phyloP scores from a whole-genome alignment of 2,329 filamentous ascomycete species.

The Fusarium armeniacum region DNA sequence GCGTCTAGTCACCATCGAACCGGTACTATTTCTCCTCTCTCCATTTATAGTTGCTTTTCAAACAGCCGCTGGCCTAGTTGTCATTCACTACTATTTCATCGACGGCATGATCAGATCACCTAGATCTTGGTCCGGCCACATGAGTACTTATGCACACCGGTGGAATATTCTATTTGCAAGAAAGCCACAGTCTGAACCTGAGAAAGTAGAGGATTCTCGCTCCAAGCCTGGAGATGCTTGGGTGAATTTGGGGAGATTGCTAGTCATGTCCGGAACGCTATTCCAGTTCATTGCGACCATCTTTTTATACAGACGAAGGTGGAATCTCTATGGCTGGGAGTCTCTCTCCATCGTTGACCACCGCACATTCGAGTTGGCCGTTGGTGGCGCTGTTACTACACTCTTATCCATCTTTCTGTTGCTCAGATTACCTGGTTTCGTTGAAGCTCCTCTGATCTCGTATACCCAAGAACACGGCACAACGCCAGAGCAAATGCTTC shows the following conservation, averaged over 20 bases:
- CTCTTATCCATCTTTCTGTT: slow-evolving; percentile 19
- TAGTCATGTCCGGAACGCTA: neutral
- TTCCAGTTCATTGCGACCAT: slow-evolving; percentile 26
- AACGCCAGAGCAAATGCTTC: neutral
- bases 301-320: slow-evolving; percentile 17
- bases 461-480: neutral
- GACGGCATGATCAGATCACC: neutral
- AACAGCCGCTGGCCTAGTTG: slow-evolving; percentile 2
- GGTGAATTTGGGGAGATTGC: neutral
- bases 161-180: slow-evolving; percentile 21
- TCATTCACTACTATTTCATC: neutral
- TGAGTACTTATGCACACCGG: neutral
- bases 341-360: slow-evolving; percentile 22
- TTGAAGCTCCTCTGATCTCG: neutral
- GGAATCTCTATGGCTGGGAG: neutral
- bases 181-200: neutral
- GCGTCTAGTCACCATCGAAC: slow-evolving; percentile 22
- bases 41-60: slow-evolving; percentile 11
- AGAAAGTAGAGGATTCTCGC: accelerated
- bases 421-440: slow-evolving; percentile 23
- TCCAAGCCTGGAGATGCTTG: neutral
- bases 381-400: slow-evolving; percentile 12
- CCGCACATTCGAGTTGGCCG: slow-evolving; percentile 23
- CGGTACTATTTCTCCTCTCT: slow-evolving; percentile 16
- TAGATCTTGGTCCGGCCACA: neutral